Evolutionary conservation across 148 eudicot species (phyloP), one percentile per base, ranked within the genome.

Genomic region (Dianthus caryophyllus): DNA sequence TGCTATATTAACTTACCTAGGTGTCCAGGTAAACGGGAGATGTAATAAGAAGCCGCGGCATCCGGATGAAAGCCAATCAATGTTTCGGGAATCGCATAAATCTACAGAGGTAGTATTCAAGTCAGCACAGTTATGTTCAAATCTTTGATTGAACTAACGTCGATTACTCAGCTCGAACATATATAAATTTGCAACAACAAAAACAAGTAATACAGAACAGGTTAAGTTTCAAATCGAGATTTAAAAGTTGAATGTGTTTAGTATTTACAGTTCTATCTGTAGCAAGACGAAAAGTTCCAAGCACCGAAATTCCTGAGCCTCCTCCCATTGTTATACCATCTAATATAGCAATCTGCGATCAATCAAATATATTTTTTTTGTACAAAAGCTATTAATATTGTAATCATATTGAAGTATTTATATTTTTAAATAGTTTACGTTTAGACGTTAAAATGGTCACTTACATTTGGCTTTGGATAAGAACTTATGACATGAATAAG

Each of bases 51-150:
- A n/a, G 69, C 69, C 20, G 57, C 57, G 10, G 44, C 57, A 50
- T 65, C 69, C 30, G 69, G 69, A 50, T 65, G 69, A 21, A 65
- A 49, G 18, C 69, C 69, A 50, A 65, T 65, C 26, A 48, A 49
- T 25, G 57, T 50, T 30, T 65, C 69, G 11, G 69, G 69, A 46
- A 30, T 18, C 1, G 69, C 56, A 49, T 48, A 49, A 12, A 50
- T 58, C 69, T 65, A 38, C 55, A 44, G 13, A 26, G 14, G 48
- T 26, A n/a, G n/a, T n/a, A n/a, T 33, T 33, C 39, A 33, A 33
- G 8, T 33, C 8, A 3, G 8, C 3, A 2, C 8, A 2, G 8
- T 33, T 33, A 2, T 33, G 8, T 33, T 33, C 39, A 33, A 33
- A 8, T 33, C 11, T 9, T 9, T 41, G 12, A 13, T 3, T 13